Percentiles rank a stretch among this genome's conserved stretches.
Evolutionary conservation across 2,329 filamentous ascomycete species (phyloP).

Genomic region (Balansia obtecta): DNA sequence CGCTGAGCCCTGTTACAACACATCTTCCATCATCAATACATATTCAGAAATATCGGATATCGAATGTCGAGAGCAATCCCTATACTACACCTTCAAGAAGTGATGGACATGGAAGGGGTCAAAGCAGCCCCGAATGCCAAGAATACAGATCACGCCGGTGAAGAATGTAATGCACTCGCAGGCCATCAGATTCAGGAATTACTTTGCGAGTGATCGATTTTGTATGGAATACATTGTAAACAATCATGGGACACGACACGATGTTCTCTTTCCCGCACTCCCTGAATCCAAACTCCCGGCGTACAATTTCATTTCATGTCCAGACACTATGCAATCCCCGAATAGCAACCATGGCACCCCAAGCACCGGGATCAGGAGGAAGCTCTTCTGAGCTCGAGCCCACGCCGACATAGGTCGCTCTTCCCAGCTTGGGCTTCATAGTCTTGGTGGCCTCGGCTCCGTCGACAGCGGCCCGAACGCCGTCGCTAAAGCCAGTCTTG

Average conservation of each 20-base stretch:
- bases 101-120: background rate
- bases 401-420: slow-evolving; percentile 55
- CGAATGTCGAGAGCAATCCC: background rate
- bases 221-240: background rate
- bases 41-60: background rate
- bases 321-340: slow-evolving; percentile 22
- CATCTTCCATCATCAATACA: background rate
- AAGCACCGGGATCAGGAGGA: slow-evolving; percentile 58
- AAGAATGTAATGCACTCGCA: background rate
- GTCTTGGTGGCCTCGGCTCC: slow-evolving; percentile 52
- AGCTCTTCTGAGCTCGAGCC: slow-evolving; percentile 36
- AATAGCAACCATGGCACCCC: slow-evolving; percentile 50
- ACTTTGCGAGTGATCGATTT: background rate
- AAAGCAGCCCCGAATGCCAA: background rate
- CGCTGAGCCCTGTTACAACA: slow-evolving; percentile 4
- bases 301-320: background rate
- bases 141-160: too few relatives aligned
- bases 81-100: too few relatives aligned
- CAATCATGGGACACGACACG: background rate
- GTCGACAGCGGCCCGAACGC: slow-evolving; percentile 43
- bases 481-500: slow-evolving; percentile 38
- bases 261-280: background rate
- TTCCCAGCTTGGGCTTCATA: slow-evolving; percentile 51
- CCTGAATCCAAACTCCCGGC: background rate
- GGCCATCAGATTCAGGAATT: background rate